phyloP scores from a whole-genome alignment of 2,329 filamentous ascomycete genomes.

The Talaromyces sp. region DNA sequence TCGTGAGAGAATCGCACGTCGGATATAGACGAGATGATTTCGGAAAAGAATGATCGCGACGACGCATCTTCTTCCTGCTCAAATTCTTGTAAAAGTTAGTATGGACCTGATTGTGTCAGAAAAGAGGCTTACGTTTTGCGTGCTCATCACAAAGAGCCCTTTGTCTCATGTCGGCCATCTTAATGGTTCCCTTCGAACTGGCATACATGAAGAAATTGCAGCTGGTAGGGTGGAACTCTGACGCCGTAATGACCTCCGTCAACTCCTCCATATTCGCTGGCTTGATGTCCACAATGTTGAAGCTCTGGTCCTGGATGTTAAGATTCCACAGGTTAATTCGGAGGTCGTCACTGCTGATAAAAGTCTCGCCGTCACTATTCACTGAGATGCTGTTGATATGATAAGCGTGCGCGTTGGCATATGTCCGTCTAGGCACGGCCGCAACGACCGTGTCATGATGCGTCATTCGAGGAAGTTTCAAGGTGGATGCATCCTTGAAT shows the following conservation, averaged over 20 bases:
- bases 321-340: slow-evolving; percentile 98
- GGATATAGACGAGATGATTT: slow-evolving; percentile 99
- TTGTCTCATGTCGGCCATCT: slow-evolving; percentile 96
- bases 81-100: slow-evolving; percentile 63
- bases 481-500: slow-evolving; percentile 75
- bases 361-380: slow-evolving; percentile 98
- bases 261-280: slow-evolving; percentile 99
- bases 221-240: slow-evolving; percentile 92
- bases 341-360: slow-evolving; percentile 97
- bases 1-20: slow-evolving; percentile 97
- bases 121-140: slow-evolving; percentile 70
- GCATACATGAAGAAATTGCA: slow-evolving; percentile 99
- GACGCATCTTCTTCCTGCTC: slow-evolving; percentile 98
- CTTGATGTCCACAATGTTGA: slow-evolving; percentile 99
- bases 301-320: slow-evolving; percentile 98
- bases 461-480: slow-evolving; percentile 93
- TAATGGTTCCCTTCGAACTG: slow-evolving; percentile 98
- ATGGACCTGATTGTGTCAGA: neutral
- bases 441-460: slow-evolving; percentile 98
- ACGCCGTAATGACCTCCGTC: slow-evolving; percentile 96
- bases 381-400: slow-evolving; percentile 99
- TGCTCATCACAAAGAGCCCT: slow-evolving; percentile 94
- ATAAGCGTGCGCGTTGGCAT: slow-evolving; percentile 97
- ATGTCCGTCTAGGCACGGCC: slow-evolving; percentile 90
- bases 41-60: slow-evolving; percentile 97